Conservation (phyloP, 768 basidiomycete species). For the Mycena haematopus region DNA sequence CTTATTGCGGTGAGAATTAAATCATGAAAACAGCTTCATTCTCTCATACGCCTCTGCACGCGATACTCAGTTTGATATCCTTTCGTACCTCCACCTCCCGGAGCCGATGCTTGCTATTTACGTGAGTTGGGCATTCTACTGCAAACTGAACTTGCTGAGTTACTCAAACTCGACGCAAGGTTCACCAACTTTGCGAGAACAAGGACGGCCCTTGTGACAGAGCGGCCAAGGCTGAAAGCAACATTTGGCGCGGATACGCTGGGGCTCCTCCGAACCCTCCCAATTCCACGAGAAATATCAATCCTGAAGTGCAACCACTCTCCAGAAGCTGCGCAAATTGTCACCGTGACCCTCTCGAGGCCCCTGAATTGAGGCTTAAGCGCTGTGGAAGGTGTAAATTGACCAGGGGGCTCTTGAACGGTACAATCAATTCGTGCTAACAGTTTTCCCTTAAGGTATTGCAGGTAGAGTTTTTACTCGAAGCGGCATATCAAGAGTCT, state of each 20-base stretch:
- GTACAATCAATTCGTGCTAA: neutral
- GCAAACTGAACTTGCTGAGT: neutral
- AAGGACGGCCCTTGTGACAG: slow-evolving; percentile 20
- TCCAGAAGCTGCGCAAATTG: slow-evolving; percentile 20
- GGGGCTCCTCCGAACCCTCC: slow-evolving; percentile 17
- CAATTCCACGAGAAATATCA: slow-evolving; percentile 12
- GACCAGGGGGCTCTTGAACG: neutral
- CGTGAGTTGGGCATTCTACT: neutral
- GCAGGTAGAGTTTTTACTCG: slow-evolving; percentile 11
- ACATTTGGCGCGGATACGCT: slow-evolving; percentile 7
- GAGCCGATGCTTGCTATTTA: slow-evolving; percentile 1
- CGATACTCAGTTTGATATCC: slow-evolving; percentile 3
- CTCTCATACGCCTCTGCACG: slow-evolving; percentile 5
- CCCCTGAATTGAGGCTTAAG: slow-evolving; percentile 15
- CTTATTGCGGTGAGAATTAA: slow-evolving; percentile 11
- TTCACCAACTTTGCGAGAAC: slow-evolving; percentile 16
- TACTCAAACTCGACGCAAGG: neutral
- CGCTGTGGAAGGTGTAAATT: slow-evolving; percentile 17
- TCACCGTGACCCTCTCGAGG: slow-evolving; percentile 12
- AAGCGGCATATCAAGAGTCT: neutral
- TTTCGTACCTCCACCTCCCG: slow-evolving; percentile 6
- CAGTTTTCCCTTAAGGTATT: slow-evolving; percentile 8
- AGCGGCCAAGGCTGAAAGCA: slow-evolving; percentile 16
- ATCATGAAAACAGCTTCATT: neutral
- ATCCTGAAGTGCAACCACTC: slow-evolving; percentile 6